Evolutionary conservation across 352 stramenopile species (phyloP).

Genomic region (Globisporangium carolinianum): DNA sequence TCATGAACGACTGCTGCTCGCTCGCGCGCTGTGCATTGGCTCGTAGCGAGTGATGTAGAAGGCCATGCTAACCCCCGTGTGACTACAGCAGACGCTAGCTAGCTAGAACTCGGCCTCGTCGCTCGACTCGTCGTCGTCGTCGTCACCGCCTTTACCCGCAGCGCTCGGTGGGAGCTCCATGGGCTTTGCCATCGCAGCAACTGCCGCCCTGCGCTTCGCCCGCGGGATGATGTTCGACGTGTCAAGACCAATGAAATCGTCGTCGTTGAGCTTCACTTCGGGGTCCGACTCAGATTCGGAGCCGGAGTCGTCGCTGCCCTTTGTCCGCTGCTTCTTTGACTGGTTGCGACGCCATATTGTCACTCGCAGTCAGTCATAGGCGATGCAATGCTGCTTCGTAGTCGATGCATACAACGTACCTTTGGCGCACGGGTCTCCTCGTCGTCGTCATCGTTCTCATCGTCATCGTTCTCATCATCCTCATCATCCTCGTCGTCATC

Average conservation of each 20-base stretch:
- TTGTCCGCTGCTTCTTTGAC: conserved; percentile 67
- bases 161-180: conserved; percentile 42
- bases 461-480: conserved; percentile 32
- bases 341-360: background rate
- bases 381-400: too few relatives aligned
- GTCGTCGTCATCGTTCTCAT: conserved; percentile 28
- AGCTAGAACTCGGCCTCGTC: conserved; percentile 82
- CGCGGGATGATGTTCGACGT: conserved; percentile 85
- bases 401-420: conserved; percentile 6
- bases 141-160: conserved; percentile 9
- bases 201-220: conserved; percentile 56
- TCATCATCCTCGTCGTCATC: conserved; percentile 47
- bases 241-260: conserved; percentile 81
- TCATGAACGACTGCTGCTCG: too few relatives aligned
- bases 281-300: conserved; percentile 59
- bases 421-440: conserved; percentile 38
- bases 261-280: conserved; percentile 80
- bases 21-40: background rate
- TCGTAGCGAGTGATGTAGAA: background rate
- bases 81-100: too few relatives aligned
- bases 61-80: too few relatives aligned
- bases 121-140: conserved; percentile 61
- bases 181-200: conserved; percentile 58
- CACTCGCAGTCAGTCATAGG: too few relatives aligned
- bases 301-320: conserved; percentile 53